Conservation (phyloP, 1,284 basidiomycete genomes). For the Cutaneotrichosporon mucoides region DNA sequence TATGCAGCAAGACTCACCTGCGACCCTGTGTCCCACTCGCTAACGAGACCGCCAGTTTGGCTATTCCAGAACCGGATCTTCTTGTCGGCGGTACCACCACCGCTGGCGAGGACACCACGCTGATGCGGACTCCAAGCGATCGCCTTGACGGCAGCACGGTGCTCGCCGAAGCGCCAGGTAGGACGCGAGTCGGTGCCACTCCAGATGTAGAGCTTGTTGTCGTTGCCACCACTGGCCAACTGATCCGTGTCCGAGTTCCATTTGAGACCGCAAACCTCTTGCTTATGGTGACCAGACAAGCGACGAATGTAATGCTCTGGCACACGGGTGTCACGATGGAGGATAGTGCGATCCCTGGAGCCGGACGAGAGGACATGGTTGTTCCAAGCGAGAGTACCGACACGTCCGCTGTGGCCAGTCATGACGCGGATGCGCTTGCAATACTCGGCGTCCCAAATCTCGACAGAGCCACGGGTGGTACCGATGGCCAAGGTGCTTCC, state of each 20-base stretch:
- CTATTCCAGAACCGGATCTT: conserved; percentile 98
- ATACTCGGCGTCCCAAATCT: conserved; percentile 90
- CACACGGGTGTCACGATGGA: conserved; percentile 84
- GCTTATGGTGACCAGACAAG: conserved; percentile 72
- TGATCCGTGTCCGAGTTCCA: conserved; percentile 75
- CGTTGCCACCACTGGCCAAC: conserved; percentile 93
- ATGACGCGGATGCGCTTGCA: conserved; percentile 72
- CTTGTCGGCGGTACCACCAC: conserved; percentile 97
- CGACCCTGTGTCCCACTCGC: conserved; percentile 84
- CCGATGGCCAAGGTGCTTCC: conserved; percentile 89
- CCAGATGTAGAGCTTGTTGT: conserved; percentile 98
- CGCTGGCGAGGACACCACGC: conserved; percentile 83
- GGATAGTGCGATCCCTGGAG: conserved; percentile 82
- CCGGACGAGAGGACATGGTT: conserved; percentile 82
- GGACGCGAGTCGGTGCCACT: conserved; percentile 65
- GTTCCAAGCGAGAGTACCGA: conserved; percentile 94
- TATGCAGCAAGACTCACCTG: conserved; percentile 59
- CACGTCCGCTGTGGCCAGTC: conserved; percentile 78
- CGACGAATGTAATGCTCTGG: conserved; percentile 68
- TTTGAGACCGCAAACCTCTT: conserved; percentile 93
- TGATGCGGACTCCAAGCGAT: conserved; percentile 98
- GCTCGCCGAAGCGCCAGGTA: conserved; percentile 90
- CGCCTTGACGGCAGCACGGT: conserved; percentile 95
- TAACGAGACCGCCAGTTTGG: conserved; percentile 74
- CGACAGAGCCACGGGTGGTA: conserved; percentile 77